Evolutionary conservation across 148 eudicot genomes (phyloP), one percentile per base, ranked within the genome.

Genomic region (Cornus controversa): DNA sequence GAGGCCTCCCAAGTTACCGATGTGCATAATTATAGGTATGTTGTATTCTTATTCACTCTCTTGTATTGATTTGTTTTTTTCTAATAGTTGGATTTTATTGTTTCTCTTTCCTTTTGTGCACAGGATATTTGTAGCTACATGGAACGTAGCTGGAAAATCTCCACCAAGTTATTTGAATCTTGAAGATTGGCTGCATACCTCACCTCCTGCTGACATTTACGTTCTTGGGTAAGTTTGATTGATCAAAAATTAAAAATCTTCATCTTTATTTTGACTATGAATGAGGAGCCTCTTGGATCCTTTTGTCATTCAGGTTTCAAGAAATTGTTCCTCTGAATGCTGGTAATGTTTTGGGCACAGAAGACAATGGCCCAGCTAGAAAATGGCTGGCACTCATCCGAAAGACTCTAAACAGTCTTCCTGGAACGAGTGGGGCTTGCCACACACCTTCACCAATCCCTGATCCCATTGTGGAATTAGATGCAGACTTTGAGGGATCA

Each of bases 61-160:
- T 58, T 71, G 60, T 29, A 14, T n/a, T 67, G 24, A 29, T 16
- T 23, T 31, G 50, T 50, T 76, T 50, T 8, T 31, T 6, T 34
- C 2, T 10, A 34, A 66, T 34, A 15, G 23, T 23, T 60, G 31
- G 36, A 72, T 40, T 79, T 77, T 50, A 50, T 50, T 11, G 57
- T 50, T 50, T 16, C 57, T 50, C 57, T 50, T 50, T 50, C 16
- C 70, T 73, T 77, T 29, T 65, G 80, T 28, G 15, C 50, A 68
- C 60, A 96, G 98, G 87, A 82, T 93, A 31, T 96, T 96, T 86
- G 93, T 87, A 71, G 97, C 98, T 31, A 96, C 99, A 71, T 96
- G 99, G 99, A 96, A 96, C 89, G 99, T 96, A 42, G 99, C 89
- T 75, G 99, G 99, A 80, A 96, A 93, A 86, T 93, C 99, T 60